phyloP scores from a whole-genome alignment of 306 rosid species.

The Cicer chorassanicum region DNA sequence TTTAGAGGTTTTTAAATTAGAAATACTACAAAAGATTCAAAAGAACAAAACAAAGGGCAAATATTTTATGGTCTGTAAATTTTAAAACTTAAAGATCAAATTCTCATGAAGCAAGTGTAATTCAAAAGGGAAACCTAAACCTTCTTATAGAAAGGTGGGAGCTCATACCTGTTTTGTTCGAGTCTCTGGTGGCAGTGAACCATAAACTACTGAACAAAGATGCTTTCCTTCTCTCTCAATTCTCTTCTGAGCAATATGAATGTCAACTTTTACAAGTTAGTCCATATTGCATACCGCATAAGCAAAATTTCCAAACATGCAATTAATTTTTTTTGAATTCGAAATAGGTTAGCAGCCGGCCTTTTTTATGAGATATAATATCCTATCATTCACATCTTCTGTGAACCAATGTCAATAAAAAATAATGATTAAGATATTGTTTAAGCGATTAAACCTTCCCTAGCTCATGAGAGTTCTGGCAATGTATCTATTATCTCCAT shows the following conservation, averaged over 20 bases:
- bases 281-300: conserved; percentile 1
- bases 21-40: conserved; percentile 13
- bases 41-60: conserved; percentile 32
- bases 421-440: conserved; percentile 16
- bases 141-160: conserved; percentile 41
- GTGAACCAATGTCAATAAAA: conserved; percentile 28
- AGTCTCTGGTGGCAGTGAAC: conserved; percentile 96
- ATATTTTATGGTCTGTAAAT: neutral
- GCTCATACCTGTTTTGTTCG: conserved; percentile 89
- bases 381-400: conserved; percentile 21
- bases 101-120: conserved; percentile 30
- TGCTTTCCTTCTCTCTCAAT: conserved; percentile 72
- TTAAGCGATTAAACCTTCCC: conserved; percentile 28
- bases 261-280: conserved; percentile 42
- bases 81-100: conserved; percentile 24
- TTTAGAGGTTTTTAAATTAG: conserved; percentile 22
- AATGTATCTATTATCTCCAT: conserved; percentile 12
- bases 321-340: conserved; percentile 35
- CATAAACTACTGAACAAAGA: conserved; percentile 96
- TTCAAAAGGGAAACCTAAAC: conserved; percentile 34
- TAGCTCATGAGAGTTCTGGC: conserved; percentile 6
- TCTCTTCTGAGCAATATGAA: conserved; percentile 62
- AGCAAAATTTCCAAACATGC: conserved; percentile 4
- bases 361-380: conserved; percentile 26
- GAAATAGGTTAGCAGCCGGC: conserved; percentile 19